Evolutionary conservation across 805 yeast genomes (phyloP), one percentile per base, ranked within the genome.

Genomic region (Pichia phayaonensis): DNA sequence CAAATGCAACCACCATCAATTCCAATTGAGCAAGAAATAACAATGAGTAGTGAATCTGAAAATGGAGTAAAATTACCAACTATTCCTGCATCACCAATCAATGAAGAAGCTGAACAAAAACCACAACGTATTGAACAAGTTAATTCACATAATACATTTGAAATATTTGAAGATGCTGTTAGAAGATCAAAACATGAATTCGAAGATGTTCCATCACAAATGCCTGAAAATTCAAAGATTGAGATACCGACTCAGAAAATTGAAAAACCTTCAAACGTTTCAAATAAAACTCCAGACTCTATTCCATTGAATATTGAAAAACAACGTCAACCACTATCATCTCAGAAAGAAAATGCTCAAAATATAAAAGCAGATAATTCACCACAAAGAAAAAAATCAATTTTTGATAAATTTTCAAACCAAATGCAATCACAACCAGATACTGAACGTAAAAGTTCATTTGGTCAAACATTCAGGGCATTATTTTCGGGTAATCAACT

Each of bases 31-130:
- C 22, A 68, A 1, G 62, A 64, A 26, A 79, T 74, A 54, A 72
- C 80, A 1, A 69, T 75, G 62, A 69, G 71, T 26, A 71, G 77
- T 27, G 61, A 62, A 40, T 66, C 68, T 2, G 69, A 63, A 16
- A 69, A 62, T 42, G 68, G 68, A 48, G 69, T 75, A 54, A 72
- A 73, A 56, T 61, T 79, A 51, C 84, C 83, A 8, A 74, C 74
- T 40, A 71, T 69, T 49, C 72, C 73, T 16, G 67, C 65, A 12
- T 67, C 72, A 16, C 72, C 69, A 52, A 61, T 66, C 34, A 67
- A 66, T 54, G 61, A 60, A 31, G 62, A 59, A 20, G 46, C n/a
- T 13, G 34, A 29, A 29, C 47, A 20, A 52, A 41, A 23, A 27
- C 47, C n/a, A 52, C 40, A 23, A 53, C 54, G 40, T 29, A 29